A percentile compares a stretch with the other conserved stretches of the same genome.
These are phyloP conservation scores for Kwoniella dendrophila DNA, from an alignment of 768 basidiomycete genomes.

Conservation along the genomic window DNA sequence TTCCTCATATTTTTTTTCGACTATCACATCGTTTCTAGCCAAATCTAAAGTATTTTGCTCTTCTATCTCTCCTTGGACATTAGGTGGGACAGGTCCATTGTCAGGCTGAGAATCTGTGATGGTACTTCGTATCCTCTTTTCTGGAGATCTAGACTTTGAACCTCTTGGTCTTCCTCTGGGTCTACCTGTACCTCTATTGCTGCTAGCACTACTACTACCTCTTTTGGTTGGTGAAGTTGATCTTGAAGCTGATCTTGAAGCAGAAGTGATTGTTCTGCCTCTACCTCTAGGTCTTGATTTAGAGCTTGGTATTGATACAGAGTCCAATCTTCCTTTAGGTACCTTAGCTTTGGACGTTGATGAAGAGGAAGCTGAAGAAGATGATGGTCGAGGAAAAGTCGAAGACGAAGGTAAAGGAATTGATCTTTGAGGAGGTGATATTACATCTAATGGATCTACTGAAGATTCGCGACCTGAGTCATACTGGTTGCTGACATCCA, in stretches of 20 bases:
- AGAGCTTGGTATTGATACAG: not conserved
- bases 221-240: slow-evolving; percentile 7
- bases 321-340: not conserved
- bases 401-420: not conserved
- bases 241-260: not conserved
- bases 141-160: slow-evolving; percentile 4
- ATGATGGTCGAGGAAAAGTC: not conserved
- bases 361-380: not conserved
- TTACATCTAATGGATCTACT: slow-evolving; percentile 20
- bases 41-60: too few relatives aligned
- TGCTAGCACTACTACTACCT: not conserved
- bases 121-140: not conserved
- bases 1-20: too few relatives aligned
- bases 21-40: too few relatives aligned
- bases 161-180: not conserved
- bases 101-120: too few relatives aligned
- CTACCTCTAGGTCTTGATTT: not conserved
- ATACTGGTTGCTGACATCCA: not conserved
- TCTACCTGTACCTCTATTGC: not conserved
- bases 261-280: not conserved
- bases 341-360: not conserved
- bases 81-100: too few relatives aligned
- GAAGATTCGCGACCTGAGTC: slow-evolving; percentile 11
- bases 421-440: not conserved
- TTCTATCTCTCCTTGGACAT: too few relatives aligned